Percentiles rank a stretch among this genome's conserved stretches.
Evolutionary conservation across 805 yeast species (phyloP).

Genomic region (Helenozyma baotianmanensis): DNA sequence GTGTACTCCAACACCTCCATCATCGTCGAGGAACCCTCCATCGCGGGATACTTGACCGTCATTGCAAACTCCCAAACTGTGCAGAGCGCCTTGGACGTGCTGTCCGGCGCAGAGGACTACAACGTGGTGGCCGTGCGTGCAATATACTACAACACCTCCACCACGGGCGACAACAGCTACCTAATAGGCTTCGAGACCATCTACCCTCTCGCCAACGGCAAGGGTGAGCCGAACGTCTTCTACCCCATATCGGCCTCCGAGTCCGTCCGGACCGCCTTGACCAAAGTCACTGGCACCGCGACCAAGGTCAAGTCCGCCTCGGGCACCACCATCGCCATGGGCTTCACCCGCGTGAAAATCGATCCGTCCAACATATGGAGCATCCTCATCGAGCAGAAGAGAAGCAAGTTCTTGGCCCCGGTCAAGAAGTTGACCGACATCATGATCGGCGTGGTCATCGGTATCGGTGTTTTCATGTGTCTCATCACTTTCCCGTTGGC

Average conservation of each 20-base stretch:
- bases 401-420: constrained; percentile 57
- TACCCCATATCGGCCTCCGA: constrained; percentile 25
- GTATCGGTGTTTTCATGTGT: constrained; percentile 70
- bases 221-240: constrained; percentile 17
- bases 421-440: constrained; percentile 58
- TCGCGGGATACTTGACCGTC: constrained; percentile 70
- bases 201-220: constrained; percentile 21
- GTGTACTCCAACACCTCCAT: constrained; percentile 71
- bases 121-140: constrained; percentile 29
- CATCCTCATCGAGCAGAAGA: constrained; percentile 65
- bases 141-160: constrained; percentile 25
- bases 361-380: constrained; percentile 53
- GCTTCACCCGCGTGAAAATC: constrained; percentile 26
- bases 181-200: constrained; percentile 45
- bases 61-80: constrained; percentile 31
- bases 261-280: constrained; percentile 27
- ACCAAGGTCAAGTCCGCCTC: constrained; percentile 19
- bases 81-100: constrained; percentile 19
- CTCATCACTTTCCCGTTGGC: constrained; percentile 78
- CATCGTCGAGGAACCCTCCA: constrained; percentile 45
- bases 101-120: constrained; percentile 21
- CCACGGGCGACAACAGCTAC: constrained; percentile 25
- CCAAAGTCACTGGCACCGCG: constrained; percentile 23
- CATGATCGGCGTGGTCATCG: constrained; percentile 73
- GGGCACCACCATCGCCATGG: constrained; percentile 30